Conservation (phyloP, 1,284 basidiomycete species). For the Trichosporon coremiiforme region DNA sequence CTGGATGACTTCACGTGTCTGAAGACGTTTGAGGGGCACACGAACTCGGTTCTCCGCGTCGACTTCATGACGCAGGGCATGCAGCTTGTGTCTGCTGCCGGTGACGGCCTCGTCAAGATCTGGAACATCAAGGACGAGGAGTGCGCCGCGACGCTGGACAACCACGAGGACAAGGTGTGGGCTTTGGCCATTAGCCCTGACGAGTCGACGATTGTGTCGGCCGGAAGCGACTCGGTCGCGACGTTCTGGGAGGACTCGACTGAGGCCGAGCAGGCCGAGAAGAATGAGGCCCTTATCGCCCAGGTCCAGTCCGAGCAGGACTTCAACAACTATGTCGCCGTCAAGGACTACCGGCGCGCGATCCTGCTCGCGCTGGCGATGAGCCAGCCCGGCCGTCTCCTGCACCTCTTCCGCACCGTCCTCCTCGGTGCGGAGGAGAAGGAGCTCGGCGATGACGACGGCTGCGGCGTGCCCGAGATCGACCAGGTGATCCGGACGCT, state of each 20-base stretch:
- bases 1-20: conserved; percentile 86
- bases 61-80: conserved; percentile 81
- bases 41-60: conserved; percentile 91
- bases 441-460: conserved; percentile 19
- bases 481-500: conserved; percentile 79
- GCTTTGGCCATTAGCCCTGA: conserved; percentile 77
- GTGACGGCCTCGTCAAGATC: conserved; percentile 92
- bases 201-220: conserved; percentile 81
- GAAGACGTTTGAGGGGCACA: conserved; percentile 96
- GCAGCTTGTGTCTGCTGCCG: conserved; percentile 85
- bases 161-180: conserved; percentile 98
- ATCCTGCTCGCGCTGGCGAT: conserved; percentile 88
- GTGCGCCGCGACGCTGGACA: conserved; percentile 85
- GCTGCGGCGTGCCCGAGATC: conserved; percentile 59
- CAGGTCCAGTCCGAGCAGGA: conserved; percentile 88
- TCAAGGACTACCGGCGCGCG: conserved; percentile 88
- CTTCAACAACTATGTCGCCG: conserved; percentile 82
- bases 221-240: conserved; percentile 89
- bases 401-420: conserved; percentile 75
- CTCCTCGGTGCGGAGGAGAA: conserved; percentile 24
- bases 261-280: conserved; percentile 69
- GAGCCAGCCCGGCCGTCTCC: conserved; percentile 86
- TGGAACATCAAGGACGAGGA: conserved; percentile 92
- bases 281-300: conserved; percentile 69
- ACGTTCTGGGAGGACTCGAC: conserved; percentile 95